phyloP scores from a whole-genome alignment of 2,329 filamentous ascomycete genomes.

The Penicillium freii region DNA sequence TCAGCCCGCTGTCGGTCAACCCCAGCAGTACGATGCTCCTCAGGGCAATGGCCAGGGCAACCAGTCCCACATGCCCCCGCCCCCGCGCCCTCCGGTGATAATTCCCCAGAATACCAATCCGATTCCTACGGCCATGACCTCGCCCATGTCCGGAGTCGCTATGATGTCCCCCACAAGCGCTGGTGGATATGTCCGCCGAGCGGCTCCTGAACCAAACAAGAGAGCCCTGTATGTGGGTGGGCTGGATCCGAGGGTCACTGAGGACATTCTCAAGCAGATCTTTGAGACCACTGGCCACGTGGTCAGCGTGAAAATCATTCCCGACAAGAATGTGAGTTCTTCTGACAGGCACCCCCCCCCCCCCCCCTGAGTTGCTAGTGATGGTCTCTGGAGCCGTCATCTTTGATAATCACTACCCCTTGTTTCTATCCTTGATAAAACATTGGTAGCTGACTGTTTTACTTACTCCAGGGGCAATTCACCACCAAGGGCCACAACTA shows the following conservation, averaged over 20 bases:
- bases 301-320: conserved; percentile 98
- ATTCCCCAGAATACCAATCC: conserved; percentile 97
- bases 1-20: conserved; percentile 63
- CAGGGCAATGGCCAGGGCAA: conserved; percentile 68
- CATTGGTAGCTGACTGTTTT: neutral
- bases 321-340: conserved; percentile 91
- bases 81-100: conserved; percentile 75
- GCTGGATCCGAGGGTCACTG: conserved; percentile 89
- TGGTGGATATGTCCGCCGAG: conserved; percentile 78
- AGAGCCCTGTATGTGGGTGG: conserved; percentile 94
- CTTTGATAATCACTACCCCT: neutral
- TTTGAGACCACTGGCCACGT: conserved; percentile 99
- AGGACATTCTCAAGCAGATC: conserved; percentile 94
- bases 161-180: conserved; percentile 84
- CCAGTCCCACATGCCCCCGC: conserved; percentile 79
- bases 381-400: neutral
- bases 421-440: neutral
- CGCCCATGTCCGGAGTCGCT: conserved; percentile 68
- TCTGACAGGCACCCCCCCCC: conserved; percentile 6
- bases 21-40: conserved; percentile 67
- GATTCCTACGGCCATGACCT: conserved; percentile 88
- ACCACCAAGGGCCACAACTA: conserved; percentile 98
- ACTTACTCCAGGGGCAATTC: conserved; percentile 31
- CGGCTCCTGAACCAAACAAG: conserved; percentile 97
- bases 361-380: neutral